Evolutionary conservation across 345 rosid species (phyloP), one percentile per base, ranked within the genome.

Genomic region (Eucalyptus erythrocorys): DNA sequence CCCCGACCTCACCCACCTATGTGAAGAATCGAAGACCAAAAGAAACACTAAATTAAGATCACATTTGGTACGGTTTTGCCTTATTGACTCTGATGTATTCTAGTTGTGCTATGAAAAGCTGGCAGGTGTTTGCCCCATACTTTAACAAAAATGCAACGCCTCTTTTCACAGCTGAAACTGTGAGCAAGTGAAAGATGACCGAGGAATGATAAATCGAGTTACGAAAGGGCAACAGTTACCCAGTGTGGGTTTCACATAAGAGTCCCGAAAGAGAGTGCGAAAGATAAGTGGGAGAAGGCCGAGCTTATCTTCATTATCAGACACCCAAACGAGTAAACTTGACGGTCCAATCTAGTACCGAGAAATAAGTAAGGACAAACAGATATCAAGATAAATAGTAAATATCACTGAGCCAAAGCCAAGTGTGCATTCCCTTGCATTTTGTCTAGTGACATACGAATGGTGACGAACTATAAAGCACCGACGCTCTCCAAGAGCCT

Each of bases 1-100:
- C 99, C 85, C 99, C 99, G 22, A 97, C 96, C 93, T 97, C 99
- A 24, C 98, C 98, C 85, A 97, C 98, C 99, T 97, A 90, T 43
- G n/a, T 10, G 13, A 51, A 37, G 11, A 14, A 32, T n/a, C 12
- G 49, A 68, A 27, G 24, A n/a, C 50, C 55, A 42, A 22, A 19
- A 21, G 19, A 9, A 71, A 15, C 48, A 76, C 32, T 84, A 81
- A 57, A 22, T 89, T 16, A 64, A n/a, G 76, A 64, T n/a, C 37
- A 37, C 10, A 64, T n/a, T n/a, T 4, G 76, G 76, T n/a, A 64
- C 76, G 19, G 21, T n/a, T 64, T n/a, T 64, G 37, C 76, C 76
- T 64, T 7, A n/a, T 64, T 14, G 76, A 64, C 21, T 64, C 37
- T 64, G 76, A 64, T n/a, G 76, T 64, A n/a, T n/a, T 64, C 19